A percentile compares a stretch with the other conserved stretches of the same genome.
Conservation (phyloP, 768 basidiomycete genomes). For the Suillus fuscotomentosus region DNA sequence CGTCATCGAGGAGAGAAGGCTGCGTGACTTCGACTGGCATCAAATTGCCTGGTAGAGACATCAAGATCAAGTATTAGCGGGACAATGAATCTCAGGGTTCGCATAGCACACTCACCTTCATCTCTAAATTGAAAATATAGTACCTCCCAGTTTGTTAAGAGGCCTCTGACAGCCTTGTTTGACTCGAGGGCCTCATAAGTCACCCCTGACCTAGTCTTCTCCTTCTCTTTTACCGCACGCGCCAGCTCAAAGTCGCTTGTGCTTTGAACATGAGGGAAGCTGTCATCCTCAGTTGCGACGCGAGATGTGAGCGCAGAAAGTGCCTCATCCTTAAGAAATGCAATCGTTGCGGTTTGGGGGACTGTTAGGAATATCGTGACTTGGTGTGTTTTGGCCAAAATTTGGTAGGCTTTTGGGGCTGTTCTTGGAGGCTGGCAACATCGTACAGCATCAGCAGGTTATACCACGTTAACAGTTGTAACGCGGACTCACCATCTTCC, state of each 20-base stretch:
- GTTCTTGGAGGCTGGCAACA: conserved; percentile 46
- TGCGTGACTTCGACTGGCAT: conserved; percentile 58
- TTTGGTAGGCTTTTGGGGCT: conserved; percentile 62
- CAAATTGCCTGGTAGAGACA: conserved; percentile 45
- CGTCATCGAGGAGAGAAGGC: conserved; percentile 60
- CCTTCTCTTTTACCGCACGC: conserved; percentile 50
- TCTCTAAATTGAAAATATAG: conserved; percentile 70
- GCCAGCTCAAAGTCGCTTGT: conserved; percentile 65
- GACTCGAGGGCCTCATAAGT: conserved; percentile 51
- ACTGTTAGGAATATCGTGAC: conserved; percentile 62
- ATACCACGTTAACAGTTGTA: not conserved
- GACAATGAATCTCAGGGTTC: not conserved
- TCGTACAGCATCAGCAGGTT: not conserved
- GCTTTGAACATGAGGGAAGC: conserved; percentile 35
- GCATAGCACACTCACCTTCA: conserved; percentile 46
- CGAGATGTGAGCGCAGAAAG: conserved; percentile 57
- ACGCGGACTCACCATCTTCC: not conserved
- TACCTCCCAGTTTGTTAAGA: conserved; percentile 62
- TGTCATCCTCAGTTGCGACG: conserved; percentile 34
- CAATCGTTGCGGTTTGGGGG: conserved; percentile 52
- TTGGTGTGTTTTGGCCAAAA: conserved; percentile 74
- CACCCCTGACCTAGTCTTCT: conserved; percentile 36
- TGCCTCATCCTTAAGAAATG: conserved; percentile 59
- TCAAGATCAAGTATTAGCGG: conserved; percentile 4
- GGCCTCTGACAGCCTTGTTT: conserved; percentile 45